Conservation (phyloP, 345 rosid species). For the Raphanus raphanistrum region DNA sequence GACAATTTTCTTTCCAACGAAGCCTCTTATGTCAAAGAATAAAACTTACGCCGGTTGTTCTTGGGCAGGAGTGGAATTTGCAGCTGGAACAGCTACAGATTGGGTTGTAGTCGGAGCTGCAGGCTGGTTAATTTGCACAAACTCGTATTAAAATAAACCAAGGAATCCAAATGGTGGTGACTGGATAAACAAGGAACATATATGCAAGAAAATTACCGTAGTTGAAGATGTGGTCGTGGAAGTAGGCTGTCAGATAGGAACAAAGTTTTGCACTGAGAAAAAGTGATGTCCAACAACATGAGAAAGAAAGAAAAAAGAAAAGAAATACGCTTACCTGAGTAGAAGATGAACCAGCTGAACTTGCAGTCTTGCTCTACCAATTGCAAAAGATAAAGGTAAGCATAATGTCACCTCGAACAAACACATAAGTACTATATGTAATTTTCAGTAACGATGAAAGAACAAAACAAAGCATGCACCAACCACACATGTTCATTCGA, state of each 20-base stretch:
- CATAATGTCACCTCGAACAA: not conserved
- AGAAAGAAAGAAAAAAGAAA: not conserved
- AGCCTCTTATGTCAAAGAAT: conserved; percentile 1
- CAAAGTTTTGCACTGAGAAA: not conserved
- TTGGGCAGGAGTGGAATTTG: conserved; percentile 40
- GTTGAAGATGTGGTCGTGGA: conserved; percentile 44
- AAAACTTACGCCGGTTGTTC: conserved; percentile 54
- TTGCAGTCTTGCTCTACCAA: conserved; percentile 63
- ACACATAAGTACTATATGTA: not conserved
- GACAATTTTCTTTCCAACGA: not conserved
- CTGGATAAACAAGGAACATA: conserved; percentile 3
- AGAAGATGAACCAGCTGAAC: conserved; percentile 57
- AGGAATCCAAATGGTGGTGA: conserved; percentile 4
- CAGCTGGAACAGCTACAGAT: conserved; percentile 43
- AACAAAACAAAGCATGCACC: not conserved
- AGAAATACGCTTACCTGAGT: conserved; percentile 48
- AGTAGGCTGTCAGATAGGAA: conserved; percentile 52
- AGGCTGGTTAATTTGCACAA: conserved; percentile 16
- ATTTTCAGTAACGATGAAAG: not conserved
- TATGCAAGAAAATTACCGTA: conserved; percentile 16
- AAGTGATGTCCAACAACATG: conserved; percentile 1
- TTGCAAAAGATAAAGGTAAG: conserved; percentile 13
- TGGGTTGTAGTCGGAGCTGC: conserved; percentile 17
- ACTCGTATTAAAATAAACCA: conserved; percentile 4
- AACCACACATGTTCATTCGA: not conserved